A percentile compares a stretch with the other conserved stretches of the same genome.
Conservation (phyloP, 305 asterid genomes). For the Rubia peregrina region DNA sequence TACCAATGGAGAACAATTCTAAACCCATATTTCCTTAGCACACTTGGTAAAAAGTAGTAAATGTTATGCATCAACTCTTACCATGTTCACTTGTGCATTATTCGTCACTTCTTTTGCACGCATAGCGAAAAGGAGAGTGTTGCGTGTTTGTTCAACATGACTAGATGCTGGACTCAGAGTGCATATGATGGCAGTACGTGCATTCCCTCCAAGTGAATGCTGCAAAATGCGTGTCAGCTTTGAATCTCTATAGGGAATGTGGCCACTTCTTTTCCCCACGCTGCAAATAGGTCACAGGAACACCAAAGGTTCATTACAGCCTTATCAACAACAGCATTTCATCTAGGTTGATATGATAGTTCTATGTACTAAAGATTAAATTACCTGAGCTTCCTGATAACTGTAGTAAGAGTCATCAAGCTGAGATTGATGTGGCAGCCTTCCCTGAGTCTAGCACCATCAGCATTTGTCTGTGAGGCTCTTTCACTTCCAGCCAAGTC, state of each 20-base stretch:
- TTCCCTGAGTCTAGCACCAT: conserved; percentile 89
- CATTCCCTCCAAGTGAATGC: conserved; percentile 98
- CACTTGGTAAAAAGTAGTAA: neutral
- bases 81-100: conserved; percentile 95
- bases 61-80: conserved; percentile 20
- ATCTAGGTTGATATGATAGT: neutral
- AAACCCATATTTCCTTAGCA: too few species aligned
- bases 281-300: conserved; percentile 31
- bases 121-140: conserved; percentile 85
- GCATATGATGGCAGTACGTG: conserved; percentile 97
- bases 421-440: conserved; percentile 98
- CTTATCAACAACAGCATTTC: neutral
- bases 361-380: neutral
- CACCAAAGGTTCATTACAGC: neutral
- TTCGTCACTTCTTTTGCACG: conserved; percentile 98
- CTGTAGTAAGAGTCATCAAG: conserved; percentile 96
- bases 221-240: conserved; percentile 96
- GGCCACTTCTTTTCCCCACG: conserved; percentile 86
- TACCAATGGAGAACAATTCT: neutral
- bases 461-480: conserved; percentile 92
- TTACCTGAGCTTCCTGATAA: conserved; percentile 90
- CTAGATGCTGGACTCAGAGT: conserved; percentile 95
- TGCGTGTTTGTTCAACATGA: conserved; percentile 89
- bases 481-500: conserved; percentile 98
- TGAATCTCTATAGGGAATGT: conserved; percentile 84